Evolutionary conservation across 78 protist genomes (phyloP), one percentile per base, ranked within the genome.

Genomic region (Ministeria vibrans): DNA sequence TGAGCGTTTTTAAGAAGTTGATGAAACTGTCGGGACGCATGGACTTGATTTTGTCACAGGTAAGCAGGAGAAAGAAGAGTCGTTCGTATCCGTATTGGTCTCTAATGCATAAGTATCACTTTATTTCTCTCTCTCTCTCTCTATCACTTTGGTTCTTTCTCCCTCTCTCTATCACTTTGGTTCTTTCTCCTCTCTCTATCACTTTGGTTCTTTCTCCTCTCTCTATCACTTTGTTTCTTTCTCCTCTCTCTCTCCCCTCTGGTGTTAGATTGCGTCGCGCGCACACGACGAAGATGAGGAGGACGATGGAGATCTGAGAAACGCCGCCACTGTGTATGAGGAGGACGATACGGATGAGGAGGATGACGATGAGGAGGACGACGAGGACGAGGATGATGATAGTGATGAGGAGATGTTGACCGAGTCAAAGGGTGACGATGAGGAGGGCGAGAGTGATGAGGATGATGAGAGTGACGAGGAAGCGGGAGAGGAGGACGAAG

Each of bases 1-100:
- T 80, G 71, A 28, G 68, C 42, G 84, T 70, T 22, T 80, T 69
- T 55, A 69, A 69, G 41, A 70, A 73, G 77, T 70, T 80, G 43
- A 1, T 80, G 78, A 32, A n/a, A 25, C 71, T 80, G 28, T 45
- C 15, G 34, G 84, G 84, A 2, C 63, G 84, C 34, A 13, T 80
- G 41, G 84, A 80, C 71, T 51, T 80, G 32, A 27, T 80, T 32
- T 2, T 80, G n/a, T 66, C 76, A 7, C 84, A 80, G 78, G 77
- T 80, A 27, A 7, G 73, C 36, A n/a, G 64, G 25, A 38, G 42
- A 13, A 36, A 5, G 6, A 36, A 15, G 6, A 36, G 6, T 70
- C 32, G 62, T 22, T 7, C n/a, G n/a, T n/a, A n/a, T n/a, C n/a
- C n/a, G n/a, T n/a, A n/a, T n/a, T n/a, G n/a, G n/a, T n/a, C n/a